phyloP scores from a whole-genome alignment of 257 asterid genomes.

The Gentiana straminea region DNA sequence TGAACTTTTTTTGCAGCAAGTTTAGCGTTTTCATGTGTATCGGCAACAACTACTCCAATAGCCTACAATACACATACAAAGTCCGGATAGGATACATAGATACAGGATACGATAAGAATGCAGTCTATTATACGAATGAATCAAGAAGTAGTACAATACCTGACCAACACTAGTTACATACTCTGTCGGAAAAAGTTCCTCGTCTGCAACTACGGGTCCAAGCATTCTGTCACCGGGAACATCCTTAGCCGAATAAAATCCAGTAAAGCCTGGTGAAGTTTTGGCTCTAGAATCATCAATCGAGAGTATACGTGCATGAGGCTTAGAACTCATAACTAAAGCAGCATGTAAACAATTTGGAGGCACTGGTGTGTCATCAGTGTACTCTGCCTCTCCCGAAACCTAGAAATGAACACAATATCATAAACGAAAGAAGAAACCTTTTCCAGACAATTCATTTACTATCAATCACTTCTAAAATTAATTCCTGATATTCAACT shows the following conservation, averaged over 20 bases:
- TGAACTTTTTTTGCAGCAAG: constrained; percentile 74
- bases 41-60: constrained; percentile 89
- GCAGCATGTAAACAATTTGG: constrained; percentile 80
- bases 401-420: constrained; percentile 43
- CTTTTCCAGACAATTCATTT: neutral
- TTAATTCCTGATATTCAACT: too few species aligned
- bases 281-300: constrained; percentile 68
- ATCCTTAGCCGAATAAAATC: constrained; percentile 61
- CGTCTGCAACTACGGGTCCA: constrained; percentile 68
- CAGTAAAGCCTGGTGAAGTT: constrained; percentile 70
- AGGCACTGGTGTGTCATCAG: constrained; percentile 92
- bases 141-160: constrained; percentile 28
- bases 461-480: constrained; percentile 1
- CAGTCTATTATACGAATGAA: neutral
- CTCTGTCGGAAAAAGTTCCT: constrained; percentile 74
- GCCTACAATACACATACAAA: constrained; percentile 33
- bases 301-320: constrained; percentile 76
- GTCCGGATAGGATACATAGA: neutral
- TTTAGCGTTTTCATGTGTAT: constrained; percentile 95
- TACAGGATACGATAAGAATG: neutral
- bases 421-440: constrained; percentile 7
- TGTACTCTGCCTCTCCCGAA: constrained; percentile 95
- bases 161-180: constrained; percentile 90
- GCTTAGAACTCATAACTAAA: constrained; percentile 65
- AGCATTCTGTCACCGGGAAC: constrained; percentile 55